A percentile compares a stretch with the other conserved stretches of the same genome.
phyloP scores from a whole-genome alignment of 768 basidiomycete genomes.

The Nidularia sp. region DNA sequence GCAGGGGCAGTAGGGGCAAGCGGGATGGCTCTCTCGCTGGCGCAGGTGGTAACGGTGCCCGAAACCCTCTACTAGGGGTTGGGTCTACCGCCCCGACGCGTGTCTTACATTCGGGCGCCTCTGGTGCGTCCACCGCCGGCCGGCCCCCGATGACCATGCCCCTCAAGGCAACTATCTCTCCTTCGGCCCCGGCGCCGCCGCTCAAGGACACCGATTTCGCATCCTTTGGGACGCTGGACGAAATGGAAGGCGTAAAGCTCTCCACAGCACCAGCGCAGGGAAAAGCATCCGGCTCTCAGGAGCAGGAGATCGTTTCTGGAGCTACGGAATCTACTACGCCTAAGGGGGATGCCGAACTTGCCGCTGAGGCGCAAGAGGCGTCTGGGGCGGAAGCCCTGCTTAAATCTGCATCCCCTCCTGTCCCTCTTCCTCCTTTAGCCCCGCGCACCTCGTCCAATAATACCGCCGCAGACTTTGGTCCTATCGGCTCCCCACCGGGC shows the following conservation, averaged over 20 bases:
- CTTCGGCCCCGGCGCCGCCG: slow-evolving; percentile 76
- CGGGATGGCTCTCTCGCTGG: slow-evolving; percentile 25
- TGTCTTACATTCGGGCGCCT: slow-evolving; percentile 18
- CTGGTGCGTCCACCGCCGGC: slow-evolving; percentile 25
- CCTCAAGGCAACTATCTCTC: slow-evolving; percentile 68
- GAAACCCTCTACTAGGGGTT: slow-evolving; percentile 38
- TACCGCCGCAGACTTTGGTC: slow-evolving; percentile 61
- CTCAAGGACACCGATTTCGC: slow-evolving; percentile 74
- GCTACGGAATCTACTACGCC: slow-evolving; percentile 2
- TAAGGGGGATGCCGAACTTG: slow-evolving; percentile 1
- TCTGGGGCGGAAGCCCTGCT: slow-evolving; percentile 11
- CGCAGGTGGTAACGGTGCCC: slow-evolving; percentile 11
- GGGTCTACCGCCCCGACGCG: slow-evolving; percentile 73
- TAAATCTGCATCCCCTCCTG: slow-evolving; percentile 30
- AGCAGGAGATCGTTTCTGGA: slow-evolving; percentile 1
- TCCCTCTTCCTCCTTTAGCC: slow-evolving; percentile 52
- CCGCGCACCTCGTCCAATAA: slow-evolving; percentile 43
- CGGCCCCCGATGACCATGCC: slow-evolving; percentile 64
- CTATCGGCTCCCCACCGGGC: slow-evolving; percentile 77
- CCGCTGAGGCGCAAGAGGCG: slow-evolving; percentile 1
- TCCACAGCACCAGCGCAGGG: slow-evolving; percentile 40
- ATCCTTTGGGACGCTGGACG: slow-evolving; percentile 64
- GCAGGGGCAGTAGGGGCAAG: slow-evolving; percentile 27
- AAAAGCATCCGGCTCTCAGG: slow-evolving; percentile 14
- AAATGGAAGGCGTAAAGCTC: slow-evolving; percentile 41